Percentiles rank a stretch among this genome's conserved stretches.
Evolutionary conservation across 192 early-diverging fungal genomes (phyloP).

Genomic region (Jimgerdemannia flammicorona): DNA sequence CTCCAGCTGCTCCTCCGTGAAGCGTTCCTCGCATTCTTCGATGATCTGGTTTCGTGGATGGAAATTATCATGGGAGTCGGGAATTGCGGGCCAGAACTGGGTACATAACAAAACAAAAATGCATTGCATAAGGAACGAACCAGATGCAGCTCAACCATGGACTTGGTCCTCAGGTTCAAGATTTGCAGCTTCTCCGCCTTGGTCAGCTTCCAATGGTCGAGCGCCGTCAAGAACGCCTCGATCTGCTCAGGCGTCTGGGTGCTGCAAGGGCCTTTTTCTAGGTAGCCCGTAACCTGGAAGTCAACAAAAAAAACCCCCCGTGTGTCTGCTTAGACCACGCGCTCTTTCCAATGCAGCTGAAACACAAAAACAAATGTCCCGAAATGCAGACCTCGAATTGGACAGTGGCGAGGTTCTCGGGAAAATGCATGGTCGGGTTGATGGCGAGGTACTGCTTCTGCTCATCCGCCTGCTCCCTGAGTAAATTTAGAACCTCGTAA

Average conservation of each 20-base stretch:
- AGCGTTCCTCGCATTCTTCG: slow-evolving; percentile 71
- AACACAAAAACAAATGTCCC: too few relatives aligned
- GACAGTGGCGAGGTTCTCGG: slow-evolving; percentile 61
- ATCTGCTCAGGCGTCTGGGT: slow-evolving; percentile 56
- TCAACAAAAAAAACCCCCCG: slow-evolving; percentile 5
- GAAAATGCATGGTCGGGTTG: slow-evolving; percentile 35
- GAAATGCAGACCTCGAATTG: slow-evolving; percentile 51
- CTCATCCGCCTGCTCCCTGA: slow-evolving; percentile 50
- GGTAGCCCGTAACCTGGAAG: slow-evolving; percentile 46
- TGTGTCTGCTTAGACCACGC: too few relatives aligned
- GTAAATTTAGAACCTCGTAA: slow-evolving; percentile 61
- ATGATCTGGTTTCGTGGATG: slow-evolving; percentile 40
- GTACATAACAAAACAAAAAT: not conserved
- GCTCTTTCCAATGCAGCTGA: too few relatives aligned
- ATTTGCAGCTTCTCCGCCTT: slow-evolving; percentile 75
- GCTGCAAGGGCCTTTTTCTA: slow-evolving; percentile 53
- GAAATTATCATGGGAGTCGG: too few relatives aligned
- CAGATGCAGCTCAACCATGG: slow-evolving; percentile 59
- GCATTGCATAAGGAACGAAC: slow-evolving; percentile 26
- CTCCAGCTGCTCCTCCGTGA: slow-evolving; percentile 47
- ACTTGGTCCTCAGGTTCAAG: slow-evolving; percentile 64
- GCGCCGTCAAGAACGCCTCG: slow-evolving; percentile 30
- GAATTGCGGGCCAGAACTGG: too few relatives aligned
- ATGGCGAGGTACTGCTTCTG: slow-evolving; percentile 34
- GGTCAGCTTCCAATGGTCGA: slow-evolving; percentile 52